Evolutionary conservation across 164 flowering plant species (phyloP).

Genomic region (Aristolochia contorta): DNA sequence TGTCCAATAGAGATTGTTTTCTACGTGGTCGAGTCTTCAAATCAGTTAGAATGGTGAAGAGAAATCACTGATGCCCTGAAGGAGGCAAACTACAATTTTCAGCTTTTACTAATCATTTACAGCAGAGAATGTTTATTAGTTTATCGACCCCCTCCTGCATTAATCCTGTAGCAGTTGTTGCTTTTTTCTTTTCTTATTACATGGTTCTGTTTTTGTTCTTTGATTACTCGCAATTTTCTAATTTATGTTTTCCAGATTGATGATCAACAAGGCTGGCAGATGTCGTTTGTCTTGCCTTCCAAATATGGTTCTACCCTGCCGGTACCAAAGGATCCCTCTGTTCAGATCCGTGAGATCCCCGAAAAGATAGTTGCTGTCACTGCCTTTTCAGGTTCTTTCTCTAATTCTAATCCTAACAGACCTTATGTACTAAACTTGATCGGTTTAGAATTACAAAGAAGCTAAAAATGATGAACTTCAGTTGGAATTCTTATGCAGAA

Average conservation of each 20-base stretch:
- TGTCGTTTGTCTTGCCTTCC: constrained; percentile 98
- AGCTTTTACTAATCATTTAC: no score
- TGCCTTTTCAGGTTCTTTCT: constrained; percentile 73
- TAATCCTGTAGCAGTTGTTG: no score
- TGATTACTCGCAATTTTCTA: constrained; percentile 1
- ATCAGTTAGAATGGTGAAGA: no score
- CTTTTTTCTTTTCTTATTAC: not conserved
- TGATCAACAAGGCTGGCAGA: constrained; percentile 60
- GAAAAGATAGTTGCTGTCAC: constrained; percentile 55
- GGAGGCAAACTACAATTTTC: no score
- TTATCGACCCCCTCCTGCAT: no score
- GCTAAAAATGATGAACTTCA: not conserved
- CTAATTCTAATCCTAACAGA: not conserved
- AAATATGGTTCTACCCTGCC: constrained; percentile 79
- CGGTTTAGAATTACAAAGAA: not conserved
- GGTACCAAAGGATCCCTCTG: constrained; percentile 62
- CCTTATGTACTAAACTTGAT: not conserved
- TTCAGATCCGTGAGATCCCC: constrained; percentile 63
- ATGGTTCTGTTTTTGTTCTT: not conserved
- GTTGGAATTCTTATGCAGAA: not conserved
- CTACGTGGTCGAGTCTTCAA: no score
- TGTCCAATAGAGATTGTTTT: no score
- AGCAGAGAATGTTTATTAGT: no score
- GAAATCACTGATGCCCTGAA: no score
- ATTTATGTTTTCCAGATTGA: constrained; percentile 21